Percentiles rank a stretch among this genome's conserved stretches.
These are phyloP conservation scores for Candida hungchunana DNA, from an alignment of 805 yeast species.

Conservation along the genomic window DNA sequence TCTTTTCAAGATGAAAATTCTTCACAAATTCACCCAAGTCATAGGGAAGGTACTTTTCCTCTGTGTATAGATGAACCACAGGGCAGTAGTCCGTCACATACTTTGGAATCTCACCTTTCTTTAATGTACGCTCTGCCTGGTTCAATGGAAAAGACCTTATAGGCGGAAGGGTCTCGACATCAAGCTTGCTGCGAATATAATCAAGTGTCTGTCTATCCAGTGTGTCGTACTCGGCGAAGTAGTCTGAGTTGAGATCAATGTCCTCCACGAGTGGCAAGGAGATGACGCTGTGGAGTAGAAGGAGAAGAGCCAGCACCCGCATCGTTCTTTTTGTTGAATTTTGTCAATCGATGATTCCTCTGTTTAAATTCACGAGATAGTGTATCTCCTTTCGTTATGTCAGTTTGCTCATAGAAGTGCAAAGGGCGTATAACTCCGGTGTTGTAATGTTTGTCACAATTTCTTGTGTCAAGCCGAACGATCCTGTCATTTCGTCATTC, in stretches of 20 bases:
- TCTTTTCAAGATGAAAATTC: slow-evolving; percentile 56
- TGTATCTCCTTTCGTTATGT: no score
- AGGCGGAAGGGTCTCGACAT: slow-evolving; percentile 32
- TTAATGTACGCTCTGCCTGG: slow-evolving; percentile 33
- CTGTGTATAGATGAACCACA: slow-evolving; percentile 79
- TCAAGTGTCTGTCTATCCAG: slow-evolving; percentile 6
- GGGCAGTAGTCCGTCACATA: slow-evolving; percentile 70
- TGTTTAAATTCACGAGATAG: no score
- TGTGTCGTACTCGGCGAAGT: slow-evolving; percentile 14
- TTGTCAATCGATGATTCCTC: no score
- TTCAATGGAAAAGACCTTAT: slow-evolving; percentile 29
- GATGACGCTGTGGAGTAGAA: no score
- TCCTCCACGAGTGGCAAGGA: no score
- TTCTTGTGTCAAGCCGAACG: no score
- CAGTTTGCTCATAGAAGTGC: no score
- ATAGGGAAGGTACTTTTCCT: slow-evolving; percentile 82
- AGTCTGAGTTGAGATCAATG: slow-evolving; percentile 12
- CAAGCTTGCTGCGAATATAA: slow-evolving; percentile 8
- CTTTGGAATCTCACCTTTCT: slow-evolving; percentile 55
- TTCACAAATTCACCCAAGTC: slow-evolving; percentile 66
- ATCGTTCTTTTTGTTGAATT: no score
- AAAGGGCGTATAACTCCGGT: no score
- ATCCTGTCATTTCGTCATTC: no score
- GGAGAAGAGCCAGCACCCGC: no score
- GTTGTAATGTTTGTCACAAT: no score